These are phyloP conservation scores for Cyclotella kingstonii DNA, from an alignment of 108 stramenopile species.

Conservation along the genomic window DNA sequence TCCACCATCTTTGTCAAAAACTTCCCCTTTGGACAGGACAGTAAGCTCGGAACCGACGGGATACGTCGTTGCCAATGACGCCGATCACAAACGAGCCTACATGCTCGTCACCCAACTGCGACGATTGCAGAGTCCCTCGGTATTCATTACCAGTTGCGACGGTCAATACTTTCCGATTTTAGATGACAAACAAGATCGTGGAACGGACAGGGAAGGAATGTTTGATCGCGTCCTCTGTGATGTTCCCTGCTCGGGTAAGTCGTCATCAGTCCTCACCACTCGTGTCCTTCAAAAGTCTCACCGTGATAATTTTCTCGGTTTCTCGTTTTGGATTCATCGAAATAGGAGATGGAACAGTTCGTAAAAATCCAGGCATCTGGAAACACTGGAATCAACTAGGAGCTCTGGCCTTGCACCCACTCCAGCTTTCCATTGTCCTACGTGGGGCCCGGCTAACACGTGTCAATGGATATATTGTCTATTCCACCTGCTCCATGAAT, in stretches of 20 bases:
- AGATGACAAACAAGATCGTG: constrained; percentile 38
- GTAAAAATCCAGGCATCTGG: constrained; percentile 94
- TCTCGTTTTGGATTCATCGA: background rate
- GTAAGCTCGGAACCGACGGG: constrained; percentile 77
- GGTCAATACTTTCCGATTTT: constrained; percentile 87
- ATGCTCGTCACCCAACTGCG: constrained; percentile 94
- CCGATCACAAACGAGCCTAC: constrained; percentile 90
- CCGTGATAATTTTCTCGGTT: background rate
- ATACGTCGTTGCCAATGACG: constrained; percentile 95
- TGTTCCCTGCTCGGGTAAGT: constrained; percentile 91
- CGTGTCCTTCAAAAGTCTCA: background rate
- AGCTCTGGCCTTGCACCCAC: constrained; percentile 68
- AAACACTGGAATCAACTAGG: constrained; percentile 71
- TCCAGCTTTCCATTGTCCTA: constrained; percentile 86
- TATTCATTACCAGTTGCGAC: constrained; percentile 87
- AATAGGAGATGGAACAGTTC: constrained; percentile 90
- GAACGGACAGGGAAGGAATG: constrained; percentile 57
- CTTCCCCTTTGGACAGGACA: no score
- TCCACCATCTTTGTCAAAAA: no score
- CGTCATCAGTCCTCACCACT: no score
- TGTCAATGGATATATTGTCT: constrained; percentile 92
- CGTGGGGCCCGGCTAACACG: constrained; percentile 79
- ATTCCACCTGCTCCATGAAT: constrained; percentile 96
- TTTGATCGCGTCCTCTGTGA: constrained; percentile 98
- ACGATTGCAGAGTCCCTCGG: constrained; percentile 83